A percentile compares a stretch with the other conserved stretches of the same genome.
Conservation (phyloP, 352 stramenopile genomes). For the Aphanomyces stellatus region DNA sequence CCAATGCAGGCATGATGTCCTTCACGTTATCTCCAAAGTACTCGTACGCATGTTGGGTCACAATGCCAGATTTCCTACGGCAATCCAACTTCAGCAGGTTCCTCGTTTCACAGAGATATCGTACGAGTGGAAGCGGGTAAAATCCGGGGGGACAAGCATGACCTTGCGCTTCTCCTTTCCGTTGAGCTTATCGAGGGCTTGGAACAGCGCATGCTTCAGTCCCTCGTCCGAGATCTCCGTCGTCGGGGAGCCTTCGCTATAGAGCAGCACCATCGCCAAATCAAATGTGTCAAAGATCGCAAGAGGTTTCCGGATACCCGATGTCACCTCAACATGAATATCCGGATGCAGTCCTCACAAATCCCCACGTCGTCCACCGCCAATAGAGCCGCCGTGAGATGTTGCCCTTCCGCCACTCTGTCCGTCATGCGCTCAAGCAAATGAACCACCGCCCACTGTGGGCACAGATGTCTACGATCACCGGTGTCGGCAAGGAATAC, state of each 20-base stretch:
- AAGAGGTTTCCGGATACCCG: not conserved
- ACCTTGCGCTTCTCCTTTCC: constrained; percentile 39
- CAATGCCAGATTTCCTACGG: constrained; percentile 79
- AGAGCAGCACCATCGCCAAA: constrained; percentile 66
- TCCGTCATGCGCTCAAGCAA: not conserved
- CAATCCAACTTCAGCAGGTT: not conserved
- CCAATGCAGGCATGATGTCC: constrained; percentile 91
- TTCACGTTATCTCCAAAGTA: constrained; percentile 76
- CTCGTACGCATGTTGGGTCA: constrained; percentile 92
- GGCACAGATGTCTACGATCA: not conserved
- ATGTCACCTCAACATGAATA: constrained; percentile 2
- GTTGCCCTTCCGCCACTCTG: not conserved
- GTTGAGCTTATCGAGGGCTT: constrained; percentile 62
- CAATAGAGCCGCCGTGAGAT: not conserved
- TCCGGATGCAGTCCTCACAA: not conserved
- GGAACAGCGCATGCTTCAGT: constrained; percentile 51
- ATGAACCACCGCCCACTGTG: not conserved
- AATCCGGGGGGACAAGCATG: constrained; percentile 93
- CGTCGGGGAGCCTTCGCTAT: constrained; percentile 60
- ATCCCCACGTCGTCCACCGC: not conserved
- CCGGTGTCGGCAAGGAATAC: constrained; percentile 28
- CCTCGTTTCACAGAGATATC: constrained; percentile 21
- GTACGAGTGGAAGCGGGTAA: constrained; percentile 94
- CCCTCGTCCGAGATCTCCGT: constrained; percentile 48
- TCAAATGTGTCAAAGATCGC: not conserved